Conservation (phyloP, 805 yeast genomes). For the Clavispora fructus region DNA sequence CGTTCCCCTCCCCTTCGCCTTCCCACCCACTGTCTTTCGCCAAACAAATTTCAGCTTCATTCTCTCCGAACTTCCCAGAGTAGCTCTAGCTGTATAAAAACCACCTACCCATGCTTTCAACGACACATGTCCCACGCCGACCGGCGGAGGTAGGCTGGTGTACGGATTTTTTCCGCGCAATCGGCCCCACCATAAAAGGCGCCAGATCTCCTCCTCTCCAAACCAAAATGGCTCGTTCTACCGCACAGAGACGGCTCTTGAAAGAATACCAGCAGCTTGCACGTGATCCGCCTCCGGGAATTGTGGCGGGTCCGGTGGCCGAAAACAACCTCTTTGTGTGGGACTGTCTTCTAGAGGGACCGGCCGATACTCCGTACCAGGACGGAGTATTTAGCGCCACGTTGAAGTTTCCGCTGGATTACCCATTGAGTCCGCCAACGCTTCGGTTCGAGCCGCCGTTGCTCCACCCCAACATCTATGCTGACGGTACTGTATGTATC, state of each 20-base stretch:
- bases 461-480: slow-evolving; percentile 89
- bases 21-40: too few relatives aligned
- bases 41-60: too few relatives aligned
- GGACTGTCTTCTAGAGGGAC: slow-evolving; percentile 85
- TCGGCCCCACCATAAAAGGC: background rate
- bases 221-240: slow-evolving; percentile 19
- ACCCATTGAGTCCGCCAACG: slow-evolving; percentile 78
- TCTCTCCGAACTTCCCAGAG: too few relatives aligned
- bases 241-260: slow-evolving; percentile 82
- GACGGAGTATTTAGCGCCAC: slow-evolving; percentile 83
- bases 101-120: too few relatives aligned
- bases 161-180: background rate
- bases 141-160: background rate
- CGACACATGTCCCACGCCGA: too few relatives aligned
- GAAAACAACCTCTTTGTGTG: slow-evolving; percentile 72
- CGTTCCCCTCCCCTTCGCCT: too few relatives aligned
- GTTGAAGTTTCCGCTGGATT: slow-evolving; percentile 68
- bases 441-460: slow-evolving; percentile 74
- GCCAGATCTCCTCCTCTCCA: background rate
- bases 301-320: slow-evolving; percentile 83
- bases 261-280: slow-evolving; percentile 86
- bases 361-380: slow-evolving; percentile 78
- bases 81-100: too few relatives aligned
- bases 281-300: slow-evolving; percentile 90
- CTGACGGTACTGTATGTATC: slow-evolving; percentile 94